Percentiles rank a stretch among this genome's conserved stretches.
Evolutionary conservation across 352 stramenopile genomes (phyloP).

Genomic region (Globisporangium carolinianum): DNA sequence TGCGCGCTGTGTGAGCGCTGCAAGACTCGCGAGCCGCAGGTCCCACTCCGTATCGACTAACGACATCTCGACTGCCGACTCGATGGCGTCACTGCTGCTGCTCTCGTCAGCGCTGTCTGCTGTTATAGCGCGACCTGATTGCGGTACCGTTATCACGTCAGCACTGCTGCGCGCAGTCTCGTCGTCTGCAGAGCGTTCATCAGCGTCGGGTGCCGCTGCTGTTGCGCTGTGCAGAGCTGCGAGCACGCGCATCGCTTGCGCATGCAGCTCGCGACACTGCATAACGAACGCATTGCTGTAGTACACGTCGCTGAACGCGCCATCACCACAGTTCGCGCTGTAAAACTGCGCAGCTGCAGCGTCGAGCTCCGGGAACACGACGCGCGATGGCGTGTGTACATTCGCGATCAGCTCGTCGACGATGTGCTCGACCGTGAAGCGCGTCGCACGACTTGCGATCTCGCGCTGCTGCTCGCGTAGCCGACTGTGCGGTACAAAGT

Average conservation of each 20-base stretch:
- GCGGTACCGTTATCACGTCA: neutral
- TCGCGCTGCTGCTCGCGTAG: constrained; percentile 11
- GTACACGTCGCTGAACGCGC: constrained; percentile 27
- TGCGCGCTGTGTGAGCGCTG: constrained; percentile 16
- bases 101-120: neutral
- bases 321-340: neutral
- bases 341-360: constrained; percentile 8
- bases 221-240: neutral
- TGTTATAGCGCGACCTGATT: neutral
- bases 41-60: constrained; percentile 17
- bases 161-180: neutral
- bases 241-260: constrained; percentile 16
- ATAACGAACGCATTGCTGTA: constrained; percentile 22
- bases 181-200: neutral
- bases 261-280: constrained; percentile 20
- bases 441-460: constrained; percentile 19
- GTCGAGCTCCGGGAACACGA: constrained; percentile 28
- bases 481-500: constrained; percentile 31
- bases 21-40: constrained; percentile 24
- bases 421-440: constrained; percentile 47
- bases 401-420: constrained; percentile 42
- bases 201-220: neutral
- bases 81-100: neutral
- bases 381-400: constrained; percentile 23
- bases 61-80: too few relatives aligned